Conservation (phyloP, 768 basidiomycete genomes). For the Galerina sulciceps region DNA sequence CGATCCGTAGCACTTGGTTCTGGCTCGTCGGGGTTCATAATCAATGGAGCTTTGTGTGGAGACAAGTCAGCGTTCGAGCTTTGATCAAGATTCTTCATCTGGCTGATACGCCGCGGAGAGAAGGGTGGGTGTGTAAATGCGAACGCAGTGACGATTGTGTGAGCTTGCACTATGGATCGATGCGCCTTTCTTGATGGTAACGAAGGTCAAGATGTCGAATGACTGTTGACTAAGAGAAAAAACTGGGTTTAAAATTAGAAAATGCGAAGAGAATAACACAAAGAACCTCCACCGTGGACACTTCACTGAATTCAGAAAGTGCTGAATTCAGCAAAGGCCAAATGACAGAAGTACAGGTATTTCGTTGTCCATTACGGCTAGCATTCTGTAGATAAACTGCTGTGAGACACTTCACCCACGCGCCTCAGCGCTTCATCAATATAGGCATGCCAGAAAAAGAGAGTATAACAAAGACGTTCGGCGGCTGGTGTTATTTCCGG, state of each 20-base stretch:
- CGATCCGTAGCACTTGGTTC: not conserved
- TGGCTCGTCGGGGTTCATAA: not conserved
- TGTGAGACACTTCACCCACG: not conserved
- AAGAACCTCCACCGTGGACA: not conserved
- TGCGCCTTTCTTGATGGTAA: conserved; percentile 11
- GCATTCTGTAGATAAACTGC: not conserved
- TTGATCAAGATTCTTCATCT: not conserved
- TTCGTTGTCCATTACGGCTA: too few relatives aligned
- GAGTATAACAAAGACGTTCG: conserved; percentile 1
- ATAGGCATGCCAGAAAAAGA: conserved; percentile 1
- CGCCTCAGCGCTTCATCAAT: not conserved
- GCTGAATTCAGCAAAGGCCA: not conserved
- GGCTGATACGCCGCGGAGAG: conserved; percentile 9
- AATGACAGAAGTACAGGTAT: too few relatives aligned
- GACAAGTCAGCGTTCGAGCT: conserved; percentile 1
- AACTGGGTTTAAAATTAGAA: not conserved
- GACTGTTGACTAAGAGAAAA: not conserved
- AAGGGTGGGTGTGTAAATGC: not conserved
- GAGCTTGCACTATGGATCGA: conserved; percentile 2
- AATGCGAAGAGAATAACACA: not conserved
- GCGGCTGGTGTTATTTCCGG: conserved; percentile 14
- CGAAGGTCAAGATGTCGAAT: conserved; percentile 8
- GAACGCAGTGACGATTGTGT: not conserved
- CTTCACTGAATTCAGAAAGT: not conserved
- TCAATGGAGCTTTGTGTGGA: conserved; percentile 4